These are phyloP conservation scores for Boechera retrofracta DNA, from an alignment of 345 rosid genomes.

Conservation along the genomic window DNA sequence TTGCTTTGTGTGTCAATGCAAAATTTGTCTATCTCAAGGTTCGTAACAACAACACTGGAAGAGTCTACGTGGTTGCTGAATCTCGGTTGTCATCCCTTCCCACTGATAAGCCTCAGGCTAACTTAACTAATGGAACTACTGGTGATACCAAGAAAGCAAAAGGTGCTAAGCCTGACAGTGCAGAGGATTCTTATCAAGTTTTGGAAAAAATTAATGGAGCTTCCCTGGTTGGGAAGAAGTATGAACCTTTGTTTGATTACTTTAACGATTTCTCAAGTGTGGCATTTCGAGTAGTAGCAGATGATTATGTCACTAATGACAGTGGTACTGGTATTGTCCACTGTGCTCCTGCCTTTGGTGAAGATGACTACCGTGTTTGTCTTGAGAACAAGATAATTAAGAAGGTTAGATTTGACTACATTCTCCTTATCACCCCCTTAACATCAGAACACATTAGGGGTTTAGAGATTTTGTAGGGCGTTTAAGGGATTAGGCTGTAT, in stretches of 20 bases:
- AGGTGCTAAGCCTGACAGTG: slow-evolving; percentile 62
- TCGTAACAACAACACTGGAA: slow-evolving; percentile 73
- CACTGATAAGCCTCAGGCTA: slow-evolving; percentile 71
- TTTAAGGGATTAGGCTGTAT: slow-evolving; percentile 14
- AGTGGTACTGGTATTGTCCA: slow-evolving; percentile 98
- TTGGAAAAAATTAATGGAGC: slow-evolving; percentile 69
- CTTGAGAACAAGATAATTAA: slow-evolving; percentile 64
- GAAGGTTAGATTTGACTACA: slow-evolving; percentile 58
- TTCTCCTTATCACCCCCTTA: slow-evolving; percentile 2
- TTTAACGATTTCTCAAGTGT: slow-evolving; percentile 69
- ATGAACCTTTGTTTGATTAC: slow-evolving; percentile 84
- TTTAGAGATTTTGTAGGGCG: slow-evolving; percentile 1
- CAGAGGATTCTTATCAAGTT: slow-evolving; percentile 62
- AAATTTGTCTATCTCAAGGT: slow-evolving; percentile 81
- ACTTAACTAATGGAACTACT: slow-evolving; percentile 51
- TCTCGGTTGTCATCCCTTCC: slow-evolving; percentile 80
- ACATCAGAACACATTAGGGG: not conserved
- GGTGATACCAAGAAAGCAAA: slow-evolving; percentile 66
- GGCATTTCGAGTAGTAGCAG: slow-evolving; percentile 88
- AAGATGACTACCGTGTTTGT: slow-evolving; percentile 97
- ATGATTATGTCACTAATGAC: slow-evolving; percentile 90
- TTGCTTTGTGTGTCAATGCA: slow-evolving; percentile 89
- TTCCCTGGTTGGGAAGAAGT: slow-evolving; percentile 82
- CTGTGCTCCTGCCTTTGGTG: slow-evolving; percentile 98
- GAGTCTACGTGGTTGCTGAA: slow-evolving; percentile 80